Evolutionary conservation across 805 yeast genomes (phyloP).

Genomic region (Pichia rugopelliculosa): DNA sequence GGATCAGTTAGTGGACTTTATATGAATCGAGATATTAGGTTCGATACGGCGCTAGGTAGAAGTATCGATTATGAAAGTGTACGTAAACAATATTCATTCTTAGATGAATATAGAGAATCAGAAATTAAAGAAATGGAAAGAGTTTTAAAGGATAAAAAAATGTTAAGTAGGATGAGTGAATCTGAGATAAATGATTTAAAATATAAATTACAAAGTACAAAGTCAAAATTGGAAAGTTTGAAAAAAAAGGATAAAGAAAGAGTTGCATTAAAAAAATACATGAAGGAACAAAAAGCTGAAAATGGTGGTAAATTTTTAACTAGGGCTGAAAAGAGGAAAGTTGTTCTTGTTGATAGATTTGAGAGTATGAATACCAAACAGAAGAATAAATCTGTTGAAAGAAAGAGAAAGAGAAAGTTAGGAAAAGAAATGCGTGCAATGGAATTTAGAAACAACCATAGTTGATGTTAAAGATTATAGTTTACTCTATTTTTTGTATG

Average conservation of each 20-base stretch:
- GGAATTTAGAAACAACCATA: conserved; percentile 19
- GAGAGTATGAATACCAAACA: conserved; percentile 65
- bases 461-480: not conserved
- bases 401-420: conserved; percentile 78
- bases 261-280: conserved; percentile 51
- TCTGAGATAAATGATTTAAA: conserved; percentile 47
- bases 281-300: conserved; percentile 32
- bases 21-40: conserved; percentile 64
- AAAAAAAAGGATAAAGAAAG: conserved; percentile 70
- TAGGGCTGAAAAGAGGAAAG: conserved; percentile 62
- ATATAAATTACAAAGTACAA: conserved; percentile 52
- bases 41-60: conserved; percentile 84
- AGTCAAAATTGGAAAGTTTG: conserved; percentile 59
- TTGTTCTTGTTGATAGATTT: conserved; percentile 70
- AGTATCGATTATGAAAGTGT: conserved; percentile 55
- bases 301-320: conserved; percentile 56
- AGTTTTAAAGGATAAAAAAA: conserved; percentile 49
- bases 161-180: conserved; percentile 32
- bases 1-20: conserved; percentile 1
- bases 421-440: conserved; percentile 66
- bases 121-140: conserved; percentile 59
- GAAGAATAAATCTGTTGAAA: conserved; percentile 75
- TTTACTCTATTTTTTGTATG: not conserved
- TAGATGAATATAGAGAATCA: conserved; percentile 74
- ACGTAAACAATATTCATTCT: conserved; percentile 72